These are phyloP conservation scores for Fraxinus angustifolia DNA, from an alignment of 305 asterid genomes.

Conservation along the genomic window DNA sequence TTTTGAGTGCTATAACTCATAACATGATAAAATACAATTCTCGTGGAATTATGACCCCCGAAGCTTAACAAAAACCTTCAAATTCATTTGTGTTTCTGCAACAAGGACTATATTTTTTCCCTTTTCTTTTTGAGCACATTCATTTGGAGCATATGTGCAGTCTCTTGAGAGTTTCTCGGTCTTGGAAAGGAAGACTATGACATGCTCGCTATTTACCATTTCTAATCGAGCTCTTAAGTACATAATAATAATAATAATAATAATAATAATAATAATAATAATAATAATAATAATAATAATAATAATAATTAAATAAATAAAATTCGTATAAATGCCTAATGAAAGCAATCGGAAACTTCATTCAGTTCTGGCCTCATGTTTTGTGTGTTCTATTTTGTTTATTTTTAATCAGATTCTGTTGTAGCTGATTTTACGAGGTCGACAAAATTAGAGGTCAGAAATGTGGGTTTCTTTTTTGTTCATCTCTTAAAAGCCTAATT, in stretches of 20 bases:
- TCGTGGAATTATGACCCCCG: neutral
- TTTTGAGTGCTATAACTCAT: neutral
- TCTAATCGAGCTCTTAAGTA: neutral
- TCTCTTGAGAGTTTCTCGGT: neutral
- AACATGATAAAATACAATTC: neutral
- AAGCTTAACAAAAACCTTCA: neutral
- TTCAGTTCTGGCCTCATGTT: too few species aligned
- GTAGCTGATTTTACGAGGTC: too few species aligned
- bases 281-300: too few species aligned
- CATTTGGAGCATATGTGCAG: neutral
- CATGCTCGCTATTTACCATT: neutral
- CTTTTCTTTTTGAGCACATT: neutral
- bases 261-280: too few species aligned
- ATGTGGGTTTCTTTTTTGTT: too few species aligned
- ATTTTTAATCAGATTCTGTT: too few species aligned
- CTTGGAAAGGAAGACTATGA: neutral
- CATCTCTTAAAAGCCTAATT: too few species aligned
- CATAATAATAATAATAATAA: neutral
- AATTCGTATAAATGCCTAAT: too few species aligned
- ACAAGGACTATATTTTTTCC: neutral
- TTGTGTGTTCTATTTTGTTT: too few species aligned
- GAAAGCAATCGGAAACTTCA: too few species aligned
- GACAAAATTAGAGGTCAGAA: too few species aligned
- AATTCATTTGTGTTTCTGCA: neutral
- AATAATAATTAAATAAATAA: too few species aligned